Evolutionary conservation across 2,329 filamentous ascomycete species (phyloP), one percentile per base, ranked within the genome.

Genomic region (Pestalotiopsis sp.): DNA sequence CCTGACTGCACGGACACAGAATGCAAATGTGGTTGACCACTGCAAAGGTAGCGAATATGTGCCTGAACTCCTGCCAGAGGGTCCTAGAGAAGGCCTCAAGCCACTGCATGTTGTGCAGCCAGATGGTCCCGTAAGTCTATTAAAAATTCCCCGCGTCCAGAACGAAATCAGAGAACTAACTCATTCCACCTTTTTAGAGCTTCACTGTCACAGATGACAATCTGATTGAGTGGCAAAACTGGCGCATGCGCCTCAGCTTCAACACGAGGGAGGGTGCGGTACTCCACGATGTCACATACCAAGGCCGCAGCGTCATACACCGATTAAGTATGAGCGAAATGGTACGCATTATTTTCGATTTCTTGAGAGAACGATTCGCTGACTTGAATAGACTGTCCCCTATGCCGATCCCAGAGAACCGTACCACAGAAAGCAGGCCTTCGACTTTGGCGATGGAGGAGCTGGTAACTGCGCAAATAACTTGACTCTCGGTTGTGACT

Each of bases 381-480:
- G 23, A 59, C 59, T 14, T n/a, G 7, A 6, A 13, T 12, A 62
- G 59, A 87, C 87, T 1, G 89, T 92, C 0, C 90, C 90, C 0
- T 93, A 93, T 72, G 90, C 83, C 3, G 91, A 93, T 73, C 89
- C 89, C 0, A 85, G 91, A 1, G 80, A 84, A 0, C 91, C 90
- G 0, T 92, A 88, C 75, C 89, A 91, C 66, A 85, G 90, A 57
- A 93, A 93, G 76, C 88, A 90, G 66, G 91, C 91, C 0, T 93
- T 93, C 73, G 91, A 93, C 73, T 87, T 93, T 69, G 91, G 91
- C 7, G 90, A 93, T 69, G 89, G 86, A 11, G 91, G 91, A 4
- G 87, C 89, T 27, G 91, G 91, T 1, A 85, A 88, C 63, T 88
- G 85, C 62, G 89, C 90, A 17, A 93, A 93, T 77, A 92, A 92